Evolutionary conservation across 768 basidiomycete species (phyloP).

Genomic region (Exidia glandulosa): DNA sequence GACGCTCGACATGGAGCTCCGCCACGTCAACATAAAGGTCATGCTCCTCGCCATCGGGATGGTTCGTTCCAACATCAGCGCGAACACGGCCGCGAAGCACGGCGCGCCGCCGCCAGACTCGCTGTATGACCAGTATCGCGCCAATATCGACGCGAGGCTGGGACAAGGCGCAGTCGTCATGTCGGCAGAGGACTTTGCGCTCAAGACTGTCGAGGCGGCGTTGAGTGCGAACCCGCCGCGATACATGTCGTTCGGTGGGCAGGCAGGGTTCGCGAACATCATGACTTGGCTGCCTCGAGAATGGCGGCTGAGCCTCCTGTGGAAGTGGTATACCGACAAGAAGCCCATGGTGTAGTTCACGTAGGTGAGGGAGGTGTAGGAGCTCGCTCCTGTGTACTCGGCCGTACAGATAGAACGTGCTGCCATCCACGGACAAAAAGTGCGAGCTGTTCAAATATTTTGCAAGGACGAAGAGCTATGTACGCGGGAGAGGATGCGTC

Average conservation of each 20-base stretch:
- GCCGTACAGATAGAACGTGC: too few species aligned
- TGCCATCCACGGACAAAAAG: too few species aligned
- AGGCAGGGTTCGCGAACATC: not conserved
- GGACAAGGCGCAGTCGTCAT: slow-evolving; percentile 42
- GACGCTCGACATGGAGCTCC: slow-evolving; percentile 61
- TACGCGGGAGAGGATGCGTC: too few species aligned
- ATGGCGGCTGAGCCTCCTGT: not conserved
- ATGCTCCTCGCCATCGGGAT: slow-evolving; percentile 58
- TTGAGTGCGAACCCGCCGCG: slow-evolving; percentile 29
- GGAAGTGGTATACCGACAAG: not conserved
- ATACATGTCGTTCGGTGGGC: slow-evolving; percentile 40
- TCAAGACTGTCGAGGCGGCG: slow-evolving; percentile 36
- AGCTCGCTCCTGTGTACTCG: too few species aligned
- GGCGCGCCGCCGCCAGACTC: slow-evolving; percentile 39
- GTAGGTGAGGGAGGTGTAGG: too few species aligned
- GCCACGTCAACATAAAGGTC: slow-evolving; percentile 58
- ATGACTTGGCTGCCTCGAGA: not conserved
- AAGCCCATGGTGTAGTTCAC: too few species aligned
- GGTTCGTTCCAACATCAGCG: slow-evolving; percentile 53
- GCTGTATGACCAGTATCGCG: slow-evolving; percentile 42
- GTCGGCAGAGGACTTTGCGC: slow-evolving; percentile 41
- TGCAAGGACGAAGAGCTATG: too few species aligned
- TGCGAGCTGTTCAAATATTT: too few species aligned
- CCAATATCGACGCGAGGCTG: slow-evolving; percentile 40
- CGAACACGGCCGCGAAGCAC: slow-evolving; percentile 29